A percentile compares a stretch with the other conserved stretches of the same genome.
Conservation (phyloP, 768 basidiomycete genomes). For the Suillus americanus region DNA sequence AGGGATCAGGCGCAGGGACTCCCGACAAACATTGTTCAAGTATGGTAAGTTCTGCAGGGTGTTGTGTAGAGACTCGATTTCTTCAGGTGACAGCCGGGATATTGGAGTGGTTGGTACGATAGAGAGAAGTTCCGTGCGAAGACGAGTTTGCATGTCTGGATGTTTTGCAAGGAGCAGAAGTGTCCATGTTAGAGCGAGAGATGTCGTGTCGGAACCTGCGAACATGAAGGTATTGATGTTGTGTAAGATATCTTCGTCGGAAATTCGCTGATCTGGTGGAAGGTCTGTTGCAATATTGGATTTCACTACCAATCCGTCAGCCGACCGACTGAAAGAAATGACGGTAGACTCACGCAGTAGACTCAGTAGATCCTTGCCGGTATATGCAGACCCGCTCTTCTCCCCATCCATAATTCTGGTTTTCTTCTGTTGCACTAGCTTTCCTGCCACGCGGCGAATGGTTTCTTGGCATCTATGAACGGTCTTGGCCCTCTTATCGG, state of each 20-base stretch:
- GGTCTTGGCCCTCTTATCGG: constrained; percentile 48
- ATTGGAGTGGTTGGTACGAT: constrained; percentile 42
- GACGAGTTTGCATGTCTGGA: constrained; percentile 62
- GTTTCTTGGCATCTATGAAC: constrained; percentile 57
- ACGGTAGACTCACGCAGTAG: constrained; percentile 60
- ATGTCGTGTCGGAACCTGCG: constrained; percentile 86
- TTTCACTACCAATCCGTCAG: constrained; percentile 55
- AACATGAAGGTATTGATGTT: constrained; percentile 91
- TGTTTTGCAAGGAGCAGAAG: constrained; percentile 71
- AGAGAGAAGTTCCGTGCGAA: constrained; percentile 66
- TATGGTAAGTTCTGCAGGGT: constrained; percentile 62
- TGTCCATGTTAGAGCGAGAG: constrained; percentile 82
- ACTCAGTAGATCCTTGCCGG: constrained; percentile 75
- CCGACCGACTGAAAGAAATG: not conserved
- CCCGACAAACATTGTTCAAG: constrained; percentile 74
- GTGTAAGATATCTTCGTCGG: constrained; percentile 84
- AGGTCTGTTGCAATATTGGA: constrained; percentile 77
- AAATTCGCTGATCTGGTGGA: constrained; percentile 67
- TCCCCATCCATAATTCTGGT: constrained; percentile 62
- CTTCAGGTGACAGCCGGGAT: constrained; percentile 56
- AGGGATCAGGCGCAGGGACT: constrained; percentile 74
- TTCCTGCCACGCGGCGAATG: constrained; percentile 71
- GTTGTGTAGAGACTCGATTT: constrained; percentile 59
- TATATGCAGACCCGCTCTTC: constrained; percentile 47
- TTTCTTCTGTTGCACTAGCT: constrained; percentile 80